These are phyloP conservation scores for Leonotis leonurus DNA, from an alignment of 257 asterid species.

Conservation along the genomic window DNA sequence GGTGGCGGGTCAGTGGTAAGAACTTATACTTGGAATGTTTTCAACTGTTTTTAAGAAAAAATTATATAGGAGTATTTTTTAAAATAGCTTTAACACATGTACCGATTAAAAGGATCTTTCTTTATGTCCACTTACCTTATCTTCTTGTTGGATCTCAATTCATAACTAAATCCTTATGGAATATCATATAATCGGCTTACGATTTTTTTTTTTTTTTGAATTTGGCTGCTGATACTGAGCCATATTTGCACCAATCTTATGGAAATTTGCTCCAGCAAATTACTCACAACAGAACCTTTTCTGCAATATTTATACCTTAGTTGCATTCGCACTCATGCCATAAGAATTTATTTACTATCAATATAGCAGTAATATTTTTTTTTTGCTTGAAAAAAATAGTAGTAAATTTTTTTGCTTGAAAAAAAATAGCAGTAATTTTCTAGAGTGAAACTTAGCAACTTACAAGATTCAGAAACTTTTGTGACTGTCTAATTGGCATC, in stretches of 20 bases:
- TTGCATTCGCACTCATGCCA: not conserved
- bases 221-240: not conserved
- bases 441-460: not conserved
- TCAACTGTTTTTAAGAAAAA: not conserved
- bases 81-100: not conserved
- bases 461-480: not conserved
- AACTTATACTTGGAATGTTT: not conserved
- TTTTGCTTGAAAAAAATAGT: too few relatives aligned
- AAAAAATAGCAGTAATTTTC: not conserved
- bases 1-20: slow-evolving; percentile 96
- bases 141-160: not conserved
- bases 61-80: not conserved
- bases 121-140: not conserved
- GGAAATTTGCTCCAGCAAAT: not conserved
- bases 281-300: not conserved
- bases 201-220: too few relatives aligned
- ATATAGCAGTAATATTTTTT: too few relatives aligned
- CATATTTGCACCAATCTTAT: not conserved
- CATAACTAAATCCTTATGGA: not conserved
- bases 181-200: not conserved
- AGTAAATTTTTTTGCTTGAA: too few relatives aligned
- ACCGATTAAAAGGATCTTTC: not conserved
- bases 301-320: not conserved
- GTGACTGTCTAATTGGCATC: not conserved
- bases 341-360: not conserved